These are phyloP conservation scores for Coemansia sp. DNA, from an alignment of 192 early-diverging fungal species.

Conservation along the genomic window DNA sequence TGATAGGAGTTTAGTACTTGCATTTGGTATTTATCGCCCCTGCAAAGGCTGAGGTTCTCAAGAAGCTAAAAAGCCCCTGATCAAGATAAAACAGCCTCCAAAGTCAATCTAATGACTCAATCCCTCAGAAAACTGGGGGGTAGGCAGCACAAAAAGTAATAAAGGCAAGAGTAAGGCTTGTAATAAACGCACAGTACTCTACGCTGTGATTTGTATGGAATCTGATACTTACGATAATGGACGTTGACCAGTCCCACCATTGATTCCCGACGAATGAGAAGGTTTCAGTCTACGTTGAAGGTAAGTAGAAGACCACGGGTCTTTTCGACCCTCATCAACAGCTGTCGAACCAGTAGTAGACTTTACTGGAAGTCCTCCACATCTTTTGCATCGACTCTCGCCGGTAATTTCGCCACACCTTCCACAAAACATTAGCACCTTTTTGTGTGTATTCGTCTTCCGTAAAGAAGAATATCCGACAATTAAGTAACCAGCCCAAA, in stretches of 20 bases:
- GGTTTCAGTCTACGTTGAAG: slow-evolving; percentile 40
- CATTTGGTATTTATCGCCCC: too few species aligned
- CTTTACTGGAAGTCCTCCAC: slow-evolving; percentile 36
- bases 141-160: too few species aligned
- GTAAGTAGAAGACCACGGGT: slow-evolving; percentile 51
- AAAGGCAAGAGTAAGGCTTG: too few species aligned
- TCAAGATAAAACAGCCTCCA: too few species aligned
- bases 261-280: slow-evolving; percentile 2
- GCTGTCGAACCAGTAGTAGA: slow-evolving; percentile 32
- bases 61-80: too few species aligned
- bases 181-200: too few species aligned
- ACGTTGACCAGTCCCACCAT: slow-evolving; percentile 9
- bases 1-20: not conserved
- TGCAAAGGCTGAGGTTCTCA: too few species aligned
- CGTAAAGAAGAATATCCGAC: not conserved
- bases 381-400: slow-evolving; percentile 19
- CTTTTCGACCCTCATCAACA: slow-evolving; percentile 22
- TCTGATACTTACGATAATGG: slow-evolving; percentile 25
- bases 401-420: slow-evolving; percentile 45
- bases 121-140: too few species aligned
- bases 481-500: not conserved
- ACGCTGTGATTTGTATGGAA: too few species aligned
- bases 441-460: not conserved
- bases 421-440: slow-evolving; percentile 33
- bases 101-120: not conserved